Percentiles rank a stretch among this genome's conserved stretches.
Conservation (phyloP, 2,329 filamentous ascomycete genomes). For the Byssothecium circinans region DNA sequence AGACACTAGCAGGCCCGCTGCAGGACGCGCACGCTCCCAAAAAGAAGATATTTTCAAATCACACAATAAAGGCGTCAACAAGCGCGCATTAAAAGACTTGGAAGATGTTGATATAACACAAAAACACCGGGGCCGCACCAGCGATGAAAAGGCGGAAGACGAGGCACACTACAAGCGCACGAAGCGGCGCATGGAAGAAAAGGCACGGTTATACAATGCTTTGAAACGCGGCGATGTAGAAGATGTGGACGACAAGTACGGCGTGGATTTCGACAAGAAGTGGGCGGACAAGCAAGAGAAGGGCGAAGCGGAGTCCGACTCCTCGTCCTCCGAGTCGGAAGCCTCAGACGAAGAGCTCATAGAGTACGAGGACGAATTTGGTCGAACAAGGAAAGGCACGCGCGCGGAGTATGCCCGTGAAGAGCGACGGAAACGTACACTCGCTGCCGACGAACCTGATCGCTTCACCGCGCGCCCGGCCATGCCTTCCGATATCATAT, state of each 20-base stretch:
- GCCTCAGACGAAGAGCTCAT: constrained; percentile 63
- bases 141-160: constrained; percentile 57
- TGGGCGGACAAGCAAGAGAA: constrained; percentile 72
- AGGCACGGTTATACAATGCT: constrained; percentile 82
- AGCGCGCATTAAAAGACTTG: constrained; percentile 63
- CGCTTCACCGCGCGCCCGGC: constrained; percentile 68
- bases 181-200: constrained; percentile 83
- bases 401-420: constrained; percentile 67
- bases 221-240: constrained; percentile 84
- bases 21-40: constrained; percentile 57
- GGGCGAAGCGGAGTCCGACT: constrained; percentile 46
- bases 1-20: constrained; percentile 40
- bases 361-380: constrained; percentile 91
- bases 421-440: constrained; percentile 59
- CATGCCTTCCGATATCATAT: constrained; percentile 72
- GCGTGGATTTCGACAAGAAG: constrained; percentile 95
- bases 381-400: constrained; percentile 75
- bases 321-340: constrained; percentile 39
- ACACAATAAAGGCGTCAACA: constrained; percentile 64
- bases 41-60: constrained; percentile 71
- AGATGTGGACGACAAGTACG: constrained; percentile 62
- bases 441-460: constrained; percentile 64
- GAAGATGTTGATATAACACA: constrained; percentile 61
- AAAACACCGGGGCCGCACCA: constrained; percentile 63
- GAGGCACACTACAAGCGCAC: constrained; percentile 63